Percentiles rank a stretch among this genome's conserved stretches.
Conservation (phyloP, 2,329 filamentous ascomycete species). For the Aotearoamyces nothofagi region DNA sequence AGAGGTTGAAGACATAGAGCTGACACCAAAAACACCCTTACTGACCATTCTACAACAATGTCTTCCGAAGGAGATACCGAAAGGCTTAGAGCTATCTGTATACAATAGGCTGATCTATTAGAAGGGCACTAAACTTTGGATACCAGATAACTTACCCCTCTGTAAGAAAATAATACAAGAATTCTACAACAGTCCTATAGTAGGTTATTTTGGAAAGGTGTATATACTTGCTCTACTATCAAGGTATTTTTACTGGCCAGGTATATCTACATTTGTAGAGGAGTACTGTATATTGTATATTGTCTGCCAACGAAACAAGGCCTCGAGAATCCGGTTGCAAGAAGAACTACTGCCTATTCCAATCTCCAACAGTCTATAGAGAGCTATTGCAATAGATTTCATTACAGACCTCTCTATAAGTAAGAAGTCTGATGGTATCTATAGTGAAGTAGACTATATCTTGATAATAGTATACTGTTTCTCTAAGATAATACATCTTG, state of each 20-base stretch:
- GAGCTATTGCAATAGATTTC: not conserved
- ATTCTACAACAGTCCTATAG: not conserved
- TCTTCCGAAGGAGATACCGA: too few species aligned
- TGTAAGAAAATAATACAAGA: too few species aligned
- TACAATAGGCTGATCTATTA: too few species aligned
- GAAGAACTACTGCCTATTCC: not conserved
- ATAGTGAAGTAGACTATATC: too few species aligned
- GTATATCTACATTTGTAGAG: not conserved
- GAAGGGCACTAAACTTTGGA: too few species aligned
- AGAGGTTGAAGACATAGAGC: too few species aligned
- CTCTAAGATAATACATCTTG: too few species aligned
- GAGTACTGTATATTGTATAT: not conserved
- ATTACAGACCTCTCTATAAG: not conserved
- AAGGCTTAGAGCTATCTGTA: too few species aligned
- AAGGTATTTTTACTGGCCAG: slow-evolving; percentile 1
- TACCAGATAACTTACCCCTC: too few species aligned
- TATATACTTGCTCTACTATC: not conserved
- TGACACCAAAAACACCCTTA: too few species aligned
- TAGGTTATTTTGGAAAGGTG: not conserved
- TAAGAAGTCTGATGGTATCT: too few species aligned
- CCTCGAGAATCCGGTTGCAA: not conserved
- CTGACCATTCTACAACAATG: too few species aligned
- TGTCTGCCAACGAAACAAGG: not conserved
- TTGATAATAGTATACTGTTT: not conserved
- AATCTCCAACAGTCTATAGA: not conserved